Evolutionary conservation across 345 rosid genomes (phyloP).

Genomic region (Populus tremula): DNA sequence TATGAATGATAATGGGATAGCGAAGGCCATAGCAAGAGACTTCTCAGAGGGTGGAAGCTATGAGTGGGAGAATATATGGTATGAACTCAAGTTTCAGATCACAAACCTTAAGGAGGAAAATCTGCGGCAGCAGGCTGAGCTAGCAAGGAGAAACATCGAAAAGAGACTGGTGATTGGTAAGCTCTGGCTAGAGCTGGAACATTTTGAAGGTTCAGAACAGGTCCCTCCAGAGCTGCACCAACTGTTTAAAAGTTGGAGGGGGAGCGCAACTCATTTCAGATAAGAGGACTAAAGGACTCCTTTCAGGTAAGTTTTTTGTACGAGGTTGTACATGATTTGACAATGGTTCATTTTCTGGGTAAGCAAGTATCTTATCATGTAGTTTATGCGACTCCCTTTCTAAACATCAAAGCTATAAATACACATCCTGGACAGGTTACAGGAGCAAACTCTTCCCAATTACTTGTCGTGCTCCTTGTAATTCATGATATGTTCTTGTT

Average conservation of each 20-base stretch:
- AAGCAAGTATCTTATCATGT: background rate
- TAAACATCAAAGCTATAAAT: background rate
- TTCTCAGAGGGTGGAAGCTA: background rate
- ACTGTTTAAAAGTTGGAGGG: conserved; percentile 15
- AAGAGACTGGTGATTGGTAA: conserved; percentile 36
- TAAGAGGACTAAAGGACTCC: background rate
- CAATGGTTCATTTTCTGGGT: background rate
- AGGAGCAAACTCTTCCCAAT: background rate
- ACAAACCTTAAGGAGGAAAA: conserved; percentile 48
- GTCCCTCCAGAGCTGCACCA: conserved; percentile 28
- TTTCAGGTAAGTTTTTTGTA: conserved; percentile 30
- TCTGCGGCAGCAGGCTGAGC: conserved; percentile 39
- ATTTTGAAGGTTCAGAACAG: conserved; percentile 37
- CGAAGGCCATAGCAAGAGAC: background rate
- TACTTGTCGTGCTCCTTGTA: background rate
- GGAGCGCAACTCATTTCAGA: conserved; percentile 24
- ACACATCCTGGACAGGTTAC: background rate
- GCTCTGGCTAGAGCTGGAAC: conserved; percentile 32
- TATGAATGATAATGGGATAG: background rate
- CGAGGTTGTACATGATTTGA: conserved; percentile 21
- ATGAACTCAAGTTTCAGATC: conserved; percentile 29
- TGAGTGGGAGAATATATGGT: conserved; percentile 22
- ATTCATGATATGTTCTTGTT: background rate
- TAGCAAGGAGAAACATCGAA: conserved; percentile 48
- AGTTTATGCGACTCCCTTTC: background rate